phyloP scores from a whole-genome alignment of 208 protist genomes.

The Acanthamoeba triangularis region DNA sequence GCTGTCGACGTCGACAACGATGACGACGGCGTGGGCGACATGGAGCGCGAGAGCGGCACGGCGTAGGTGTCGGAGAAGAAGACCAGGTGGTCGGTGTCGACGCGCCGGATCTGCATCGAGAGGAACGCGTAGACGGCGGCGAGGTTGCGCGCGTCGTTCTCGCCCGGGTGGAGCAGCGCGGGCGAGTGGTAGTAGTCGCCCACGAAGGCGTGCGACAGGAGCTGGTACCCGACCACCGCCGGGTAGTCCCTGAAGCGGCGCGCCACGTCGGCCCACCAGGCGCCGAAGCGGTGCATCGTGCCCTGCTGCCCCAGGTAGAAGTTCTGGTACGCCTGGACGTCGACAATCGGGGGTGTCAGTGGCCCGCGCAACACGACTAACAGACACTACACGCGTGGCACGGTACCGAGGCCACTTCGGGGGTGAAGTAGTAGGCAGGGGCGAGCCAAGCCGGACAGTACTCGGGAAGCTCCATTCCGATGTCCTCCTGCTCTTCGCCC shows the following conservation, averaged over 20 bases:
- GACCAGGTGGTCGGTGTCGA: background rate
- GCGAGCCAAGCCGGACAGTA: background rate
- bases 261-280: slow-evolving; percentile 19
- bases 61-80: slow-evolving; percentile 27
- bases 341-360: background rate
- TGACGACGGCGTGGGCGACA: background rate
- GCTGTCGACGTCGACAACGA: too few species aligned
- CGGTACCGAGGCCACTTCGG: background rate
- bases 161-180: background rate
- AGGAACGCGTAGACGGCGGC: slow-evolving; percentile 7
- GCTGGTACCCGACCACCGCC: slow-evolving; percentile 5
- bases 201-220: background rate
- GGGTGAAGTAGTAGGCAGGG: background rate
- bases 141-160: slow-evolving; percentile 8
- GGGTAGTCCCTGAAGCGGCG: background rate
- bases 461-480: background rate
- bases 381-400: background rate
- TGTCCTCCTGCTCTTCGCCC: background rate
- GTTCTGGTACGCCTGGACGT: background rate
- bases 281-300: background rate
- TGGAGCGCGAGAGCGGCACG: background rate
- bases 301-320: background rate
- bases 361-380: background rate
- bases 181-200: slow-evolving; percentile 28
- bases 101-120: background rate